Conservation (phyloP, 202 grass and related monocot species). For the Musa balbisiana region DNA sequence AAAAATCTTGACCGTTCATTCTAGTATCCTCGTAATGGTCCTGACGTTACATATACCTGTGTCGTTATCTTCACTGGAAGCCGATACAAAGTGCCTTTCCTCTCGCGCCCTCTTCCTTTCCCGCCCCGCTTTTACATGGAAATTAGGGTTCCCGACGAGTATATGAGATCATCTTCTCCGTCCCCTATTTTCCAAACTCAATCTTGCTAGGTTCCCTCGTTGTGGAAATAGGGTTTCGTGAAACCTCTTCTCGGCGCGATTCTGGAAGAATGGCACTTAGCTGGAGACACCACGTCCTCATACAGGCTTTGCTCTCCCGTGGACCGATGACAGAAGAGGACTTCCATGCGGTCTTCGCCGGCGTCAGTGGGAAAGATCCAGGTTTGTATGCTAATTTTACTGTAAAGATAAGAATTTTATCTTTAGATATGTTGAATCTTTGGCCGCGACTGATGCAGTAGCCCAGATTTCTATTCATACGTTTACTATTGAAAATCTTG, state of each 20-base stretch:
- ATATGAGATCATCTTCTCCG: background rate
- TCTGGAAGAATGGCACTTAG: constrained; percentile 31
- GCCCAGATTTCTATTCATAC: background rate
- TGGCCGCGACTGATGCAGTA: background rate
- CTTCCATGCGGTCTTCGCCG: constrained; percentile 51
- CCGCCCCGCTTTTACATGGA: background rate
- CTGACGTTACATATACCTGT: background rate
- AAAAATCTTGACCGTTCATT: background rate
- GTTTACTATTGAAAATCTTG: background rate
- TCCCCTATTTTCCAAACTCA: background rate
- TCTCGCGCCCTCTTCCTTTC: background rate
- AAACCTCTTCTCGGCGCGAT: background rate
- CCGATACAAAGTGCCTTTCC: background rate
- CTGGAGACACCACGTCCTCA: constrained; percentile 62
- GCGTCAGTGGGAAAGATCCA: constrained; percentile 57
- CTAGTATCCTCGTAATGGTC: background rate
- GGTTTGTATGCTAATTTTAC: constrained; percentile 13
- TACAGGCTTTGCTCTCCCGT: constrained; percentile 70
- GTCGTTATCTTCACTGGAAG: background rate
- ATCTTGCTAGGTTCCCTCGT: background rate
- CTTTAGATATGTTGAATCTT: background rate
- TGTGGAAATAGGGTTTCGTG: background rate
- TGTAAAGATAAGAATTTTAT: background rate
- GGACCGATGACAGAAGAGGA: constrained; percentile 51
- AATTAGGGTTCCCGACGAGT: background rate